phyloP scores from a whole-genome alignment of 2,329 filamentous ascomycete genomes.

The Penicillium sp. region DNA sequence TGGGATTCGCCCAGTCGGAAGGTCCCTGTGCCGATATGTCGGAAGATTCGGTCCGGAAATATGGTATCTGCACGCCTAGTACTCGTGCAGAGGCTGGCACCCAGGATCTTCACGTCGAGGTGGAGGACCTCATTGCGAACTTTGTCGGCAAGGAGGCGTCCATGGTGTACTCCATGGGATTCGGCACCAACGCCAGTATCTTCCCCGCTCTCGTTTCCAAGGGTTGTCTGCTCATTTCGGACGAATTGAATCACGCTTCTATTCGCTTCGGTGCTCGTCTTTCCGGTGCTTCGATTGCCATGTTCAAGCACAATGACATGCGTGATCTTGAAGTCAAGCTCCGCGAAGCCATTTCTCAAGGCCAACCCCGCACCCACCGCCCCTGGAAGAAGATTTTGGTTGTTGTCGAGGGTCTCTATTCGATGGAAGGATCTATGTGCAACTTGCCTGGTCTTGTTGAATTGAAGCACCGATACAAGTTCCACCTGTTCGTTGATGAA shows the following conservation, averaged over 20 bases:
- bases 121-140: slow-evolving; percentile 82
- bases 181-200: slow-evolving; percentile 89
- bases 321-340: slow-evolving; percentile 78
- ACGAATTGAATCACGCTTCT: slow-evolving; percentile 96
- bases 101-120: slow-evolving; percentile 81
- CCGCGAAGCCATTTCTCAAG: slow-evolving; percentile 90
- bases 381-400: slow-evolving; percentile 99
- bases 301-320: slow-evolving; percentile 99
- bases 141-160: slow-evolving; percentile 94
- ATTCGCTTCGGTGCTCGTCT: slow-evolving; percentile 94
- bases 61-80: slow-evolving; percentile 80
- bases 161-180: slow-evolving; percentile 99
- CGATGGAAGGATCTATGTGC: slow-evolving; percentile 99
- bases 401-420: slow-evolving; percentile 95
- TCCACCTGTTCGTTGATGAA: slow-evolving; percentile 92
- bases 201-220: slow-evolving; percentile 92
- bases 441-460: slow-evolving; percentile 87
- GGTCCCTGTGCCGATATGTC: slow-evolving; percentile 93
- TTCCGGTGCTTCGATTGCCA: slow-evolving; percentile 90
- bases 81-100: slow-evolving; percentile 82
- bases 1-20: slow-evolving; percentile 96
- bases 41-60: slow-evolving; percentile 80
- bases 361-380: slow-evolving; percentile 94
- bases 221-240: slow-evolving; percentile 90
- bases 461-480: slow-evolving; percentile 96